Evolutionary conservation across 257 asterid species (phyloP), one percentile per base, ranked within the genome.

Genomic region (Solanum piurae): DNA sequence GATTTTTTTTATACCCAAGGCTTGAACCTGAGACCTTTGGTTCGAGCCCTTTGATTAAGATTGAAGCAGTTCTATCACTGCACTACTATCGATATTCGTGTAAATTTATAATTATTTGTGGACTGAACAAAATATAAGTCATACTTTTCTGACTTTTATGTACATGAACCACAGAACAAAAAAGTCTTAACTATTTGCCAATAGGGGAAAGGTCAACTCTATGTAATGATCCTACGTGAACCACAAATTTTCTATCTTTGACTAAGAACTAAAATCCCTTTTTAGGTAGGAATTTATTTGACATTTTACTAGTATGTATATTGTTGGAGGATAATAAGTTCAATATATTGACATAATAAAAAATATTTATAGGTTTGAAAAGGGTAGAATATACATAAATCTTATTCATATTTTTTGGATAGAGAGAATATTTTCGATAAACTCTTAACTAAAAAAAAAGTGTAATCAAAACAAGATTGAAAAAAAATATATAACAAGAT

Each of bases 1-100:
- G 4, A 52, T 16, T 52, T 52, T 14, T 16, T 52, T 0, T 23
- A 6, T 16, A 52, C 0, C 3, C 1, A 14, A 0, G 3, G 1
- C 3, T 52, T 6, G 23, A 52, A 52, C 9, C 9, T 2, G 21
- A 52, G 60, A 16, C 20, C 3, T 52, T 20, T 49, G 5, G 0
- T 42, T 0, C 14, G 5, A 42, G 5, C 5, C 49, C 49, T 10
- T 13, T 46, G 23, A 52, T 52, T 52, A 52, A 52, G 9, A 52
- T 18, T 16, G 23, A 16, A 16, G 62, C 4, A 52, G 9, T 16
- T 6, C 0, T 6, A 5, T 52, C 0, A 16, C 4, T 52, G 3
- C 21, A 13, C 20, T 46, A 46, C 55, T 2, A 49, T 0, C 3
- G 8, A 14, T 49, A 49, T 14, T 16, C 5, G 23, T 60, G 69